Evolutionary conservation across 768 basidiomycete species (phyloP), one percentile per base, ranked within the genome.

Genomic region (Boletus rubescentipes): DNA sequence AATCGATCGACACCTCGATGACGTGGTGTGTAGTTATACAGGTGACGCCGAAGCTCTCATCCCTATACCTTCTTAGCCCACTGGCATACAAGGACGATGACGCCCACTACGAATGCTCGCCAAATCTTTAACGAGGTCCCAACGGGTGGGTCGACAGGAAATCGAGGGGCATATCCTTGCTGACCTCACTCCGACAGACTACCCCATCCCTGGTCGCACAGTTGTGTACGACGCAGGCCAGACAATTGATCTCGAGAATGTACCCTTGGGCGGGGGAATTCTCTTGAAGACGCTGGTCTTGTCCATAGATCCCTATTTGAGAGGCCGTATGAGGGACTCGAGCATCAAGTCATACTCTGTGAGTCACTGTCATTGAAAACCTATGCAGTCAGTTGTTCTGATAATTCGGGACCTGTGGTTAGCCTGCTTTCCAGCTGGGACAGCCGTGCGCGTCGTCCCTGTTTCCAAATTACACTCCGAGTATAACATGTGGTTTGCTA

Each of bases 241-340:
- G 48, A 75, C 68, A 3, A 82, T 85, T 63, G 82, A 84, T 59
- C 65, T 77, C 30, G 78, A 82, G 15, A 75, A 61, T 20, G 75
- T 72, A 1, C 61, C 73, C 5, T 62, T 82, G 26, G 62, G 75
- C 30, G 78, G 79, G 2, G 79, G 79, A 1, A 65, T 82, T 55
- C 64, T 85, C 8, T 30, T 81, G 49, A 84, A 83, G 62, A 73
- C 75, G 0, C 69, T 85, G 21, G 73, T 69, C 6, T 62, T 81
- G 15, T 76, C 75, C 14, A 64, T 79, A 30, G 80, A 82, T 55
- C 80, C 80, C 0, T 82, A 76, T 53, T 49, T 78, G 63, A 65
- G 77, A 35, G 70, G 71, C 4, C 64, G 70, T 26, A 79, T 83
- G 80, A 65, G 72, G 9, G 54, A 53, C 12, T 5, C 53, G 3